phyloP scores from a whole-genome alignment of 2,329 filamentous ascomycete species.

The Ceratocystis harringtonii region DNA sequence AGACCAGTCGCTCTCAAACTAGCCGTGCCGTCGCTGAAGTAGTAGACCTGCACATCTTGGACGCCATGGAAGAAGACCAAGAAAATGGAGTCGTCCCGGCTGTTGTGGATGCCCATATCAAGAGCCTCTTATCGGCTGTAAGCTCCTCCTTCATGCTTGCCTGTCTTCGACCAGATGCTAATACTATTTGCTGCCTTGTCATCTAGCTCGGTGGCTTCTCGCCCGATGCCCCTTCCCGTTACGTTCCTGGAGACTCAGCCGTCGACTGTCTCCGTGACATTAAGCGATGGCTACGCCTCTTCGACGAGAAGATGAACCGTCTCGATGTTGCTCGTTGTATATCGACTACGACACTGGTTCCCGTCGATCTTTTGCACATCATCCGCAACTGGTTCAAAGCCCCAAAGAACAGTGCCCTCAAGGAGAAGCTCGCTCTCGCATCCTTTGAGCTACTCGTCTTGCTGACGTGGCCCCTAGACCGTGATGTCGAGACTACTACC shows the following conservation, averaged over 20 bases:
- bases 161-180: constrained; percentile 16
- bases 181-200: constrained; percentile 8
- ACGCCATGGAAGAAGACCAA: constrained; percentile 4
- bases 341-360: constrained; percentile 81
- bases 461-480: constrained; percentile 84
- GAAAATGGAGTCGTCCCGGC: constrained; percentile 59
- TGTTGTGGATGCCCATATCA: constrained; percentile 84
- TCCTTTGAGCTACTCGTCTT: constrained; percentile 85
- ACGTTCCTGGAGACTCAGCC: constrained; percentile 84
- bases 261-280: constrained; percentile 83
- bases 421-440: constrained; percentile 64
- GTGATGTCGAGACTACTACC: constrained; percentile 65
- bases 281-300: constrained; percentile 86
- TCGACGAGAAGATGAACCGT: constrained; percentile 83
- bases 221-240: constrained; percentile 63
- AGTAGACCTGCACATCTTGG: background rate
- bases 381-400: constrained; percentile 67
- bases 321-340: constrained; percentile 90
- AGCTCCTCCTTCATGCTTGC: constrained; percentile 25
- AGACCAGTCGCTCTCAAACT: background rate
- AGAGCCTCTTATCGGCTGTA: constrained; percentile 85
- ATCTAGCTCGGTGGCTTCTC: constrained; percentile 69
- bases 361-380: constrained; percentile 80
- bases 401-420: constrained; percentile 56
- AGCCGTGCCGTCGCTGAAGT: background rate